These are phyloP conservation scores for Laetiporus sulphureus DNA, from an alignment of 1,284 basidiomycete genomes.

Conservation along the genomic window DNA sequence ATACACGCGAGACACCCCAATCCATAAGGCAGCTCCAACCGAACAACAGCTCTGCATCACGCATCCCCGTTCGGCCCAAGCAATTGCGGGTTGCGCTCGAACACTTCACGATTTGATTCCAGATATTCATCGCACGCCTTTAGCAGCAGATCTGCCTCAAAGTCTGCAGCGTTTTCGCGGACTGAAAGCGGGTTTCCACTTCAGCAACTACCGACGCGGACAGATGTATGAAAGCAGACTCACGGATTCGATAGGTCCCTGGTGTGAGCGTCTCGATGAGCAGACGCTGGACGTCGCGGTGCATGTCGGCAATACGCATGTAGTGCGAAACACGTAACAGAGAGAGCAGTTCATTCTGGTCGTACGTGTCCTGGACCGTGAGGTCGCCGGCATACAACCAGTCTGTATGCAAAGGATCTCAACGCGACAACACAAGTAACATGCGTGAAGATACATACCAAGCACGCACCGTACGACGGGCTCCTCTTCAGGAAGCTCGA, in stretches of 20 bases:
- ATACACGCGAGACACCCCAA: too few relatives aligned
- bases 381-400: slow-evolving; percentile 1
- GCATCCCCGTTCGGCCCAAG: too few relatives aligned
- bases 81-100: too few relatives aligned
- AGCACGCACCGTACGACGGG: background rate
- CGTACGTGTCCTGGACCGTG: background rate
- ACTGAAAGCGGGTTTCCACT: too few relatives aligned
- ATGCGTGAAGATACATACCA: background rate
- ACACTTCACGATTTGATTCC: too few relatives aligned
- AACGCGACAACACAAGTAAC: background rate
- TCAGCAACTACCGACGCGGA: too few relatives aligned
- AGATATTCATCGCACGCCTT: too few relatives aligned
- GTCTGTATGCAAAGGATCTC: background rate
- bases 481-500: background rate
- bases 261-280: background rate
- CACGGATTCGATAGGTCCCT: slow-evolving; percentile 1
- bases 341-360: slow-evolving; percentile 1
- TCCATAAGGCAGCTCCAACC: too few relatives aligned
- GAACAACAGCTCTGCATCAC: too few relatives aligned
- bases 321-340: slow-evolving; percentile 1
- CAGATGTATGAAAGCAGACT: background rate
- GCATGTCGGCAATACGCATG: background rate
- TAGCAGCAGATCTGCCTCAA: too few relatives aligned
- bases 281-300: background rate
- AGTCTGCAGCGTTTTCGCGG: too few relatives aligned